Percentiles rank a stretch among this genome's conserved stretches.
Conservation (phyloP, 768 basidiomycete species). For the Tephrocybe sp. region DNA sequence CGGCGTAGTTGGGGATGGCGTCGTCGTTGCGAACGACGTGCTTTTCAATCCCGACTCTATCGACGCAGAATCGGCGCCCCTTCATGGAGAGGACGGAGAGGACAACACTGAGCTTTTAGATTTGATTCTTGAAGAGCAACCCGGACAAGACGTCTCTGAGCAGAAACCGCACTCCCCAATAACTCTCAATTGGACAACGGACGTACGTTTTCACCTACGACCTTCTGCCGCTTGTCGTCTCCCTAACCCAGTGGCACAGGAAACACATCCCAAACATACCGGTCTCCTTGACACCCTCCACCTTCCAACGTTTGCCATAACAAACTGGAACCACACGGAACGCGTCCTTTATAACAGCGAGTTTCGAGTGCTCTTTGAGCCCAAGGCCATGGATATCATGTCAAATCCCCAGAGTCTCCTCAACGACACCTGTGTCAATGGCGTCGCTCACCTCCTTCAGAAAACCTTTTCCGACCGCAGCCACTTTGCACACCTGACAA, state of each 20-base stretch:
- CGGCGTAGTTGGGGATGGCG: neutral
- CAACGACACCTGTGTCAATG: constrained; percentile 27
- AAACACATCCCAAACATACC: neutral
- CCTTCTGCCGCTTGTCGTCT: neutral
- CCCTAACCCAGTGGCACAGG: neutral
- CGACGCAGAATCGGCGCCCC: too few species aligned
- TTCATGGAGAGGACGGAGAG: neutral
- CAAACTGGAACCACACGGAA: neutral
- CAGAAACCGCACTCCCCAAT: too few species aligned
- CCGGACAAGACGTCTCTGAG: neutral
- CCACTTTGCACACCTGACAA: neutral
- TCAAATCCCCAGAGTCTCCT: constrained; percentile 5
- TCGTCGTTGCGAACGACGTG: neutral
- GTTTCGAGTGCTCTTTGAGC: neutral
- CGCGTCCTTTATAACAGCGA: neutral
- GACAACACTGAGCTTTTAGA: neutral
- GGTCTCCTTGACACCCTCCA: neutral
- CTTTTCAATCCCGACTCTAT: neutral
- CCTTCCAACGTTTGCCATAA: neutral
- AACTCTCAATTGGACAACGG: too few species aligned
- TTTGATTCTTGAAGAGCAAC: neutral
- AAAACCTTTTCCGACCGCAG: neutral
- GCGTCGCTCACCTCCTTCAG: constrained; percentile 19
- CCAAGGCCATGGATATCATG: constrained; percentile 12
- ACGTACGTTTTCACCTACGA: too few species aligned